These are phyloP conservation scores for Aspergillus viridinutans DNA, from an alignment of 2,329 filamentous ascomycete genomes.

Conservation along the genomic window DNA sequence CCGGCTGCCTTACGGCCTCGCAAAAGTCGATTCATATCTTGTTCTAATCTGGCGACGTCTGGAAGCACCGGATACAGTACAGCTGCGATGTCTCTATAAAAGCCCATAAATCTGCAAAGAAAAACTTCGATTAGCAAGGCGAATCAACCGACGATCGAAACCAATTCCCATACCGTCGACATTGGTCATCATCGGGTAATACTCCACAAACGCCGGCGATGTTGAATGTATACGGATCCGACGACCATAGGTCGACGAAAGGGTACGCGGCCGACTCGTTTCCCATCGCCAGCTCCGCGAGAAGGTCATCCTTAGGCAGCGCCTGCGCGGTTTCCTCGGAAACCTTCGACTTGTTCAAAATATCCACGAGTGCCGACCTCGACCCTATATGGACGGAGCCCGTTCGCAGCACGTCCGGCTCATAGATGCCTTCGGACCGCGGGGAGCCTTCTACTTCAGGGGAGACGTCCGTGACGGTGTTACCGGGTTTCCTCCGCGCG, in stretches of 20 bases:
- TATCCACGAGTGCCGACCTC: slow-evolving; percentile 55
- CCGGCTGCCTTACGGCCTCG: slow-evolving; percentile 45
- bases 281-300: slow-evolving; percentile 56
- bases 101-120: slow-evolving; percentile 45
- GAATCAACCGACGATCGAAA: neutral
- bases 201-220: slow-evolving; percentile 54
- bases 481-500: slow-evolving; percentile 16
- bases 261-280: slow-evolving; percentile 59
- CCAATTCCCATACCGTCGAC: slow-evolving; percentile 26
- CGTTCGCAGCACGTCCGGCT: slow-evolving; percentile 36
- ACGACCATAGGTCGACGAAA: slow-evolving; percentile 61
- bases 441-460: slow-evolving; percentile 15
- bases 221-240: slow-evolving; percentile 52
- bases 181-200: slow-evolving; percentile 53
- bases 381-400: slow-evolving; percentile 56
- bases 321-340: slow-evolving; percentile 43
- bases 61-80: slow-evolving; percentile 56
- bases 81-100: slow-evolving; percentile 53
- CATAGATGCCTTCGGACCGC: slow-evolving; percentile 25
- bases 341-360: slow-evolving; percentile 46
- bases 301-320: slow-evolving; percentile 54
- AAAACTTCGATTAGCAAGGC: slow-evolving; percentile 7
- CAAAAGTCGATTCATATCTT: slow-evolving; percentile 49
- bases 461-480: slow-evolving; percentile 8
- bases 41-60: slow-evolving; percentile 49